These are phyloP conservation scores for Penicillium sp. DNA, from an alignment of 2,329 filamentous ascomycete species.

Conservation along the genomic window DNA sequence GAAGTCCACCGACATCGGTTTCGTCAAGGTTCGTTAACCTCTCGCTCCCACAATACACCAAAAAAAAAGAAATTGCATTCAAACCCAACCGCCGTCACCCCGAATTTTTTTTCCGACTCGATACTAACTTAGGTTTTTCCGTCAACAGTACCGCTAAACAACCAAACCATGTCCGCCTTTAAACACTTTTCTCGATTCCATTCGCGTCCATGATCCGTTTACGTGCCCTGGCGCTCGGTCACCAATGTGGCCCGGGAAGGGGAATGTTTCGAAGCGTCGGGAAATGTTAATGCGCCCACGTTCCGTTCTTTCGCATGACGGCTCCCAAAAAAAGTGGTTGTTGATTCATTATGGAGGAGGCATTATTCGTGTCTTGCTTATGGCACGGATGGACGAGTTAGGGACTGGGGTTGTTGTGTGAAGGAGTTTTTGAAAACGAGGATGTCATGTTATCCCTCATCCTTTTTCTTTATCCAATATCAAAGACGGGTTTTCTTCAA, in stretches of 20 bases:
- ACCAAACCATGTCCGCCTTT: conserved; percentile 23
- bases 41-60: background rate
- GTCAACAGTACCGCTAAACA: conserved; percentile 37
- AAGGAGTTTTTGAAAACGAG: conserved; percentile 31
- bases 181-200: conserved; percentile 26
- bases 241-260: conserved; percentile 20
- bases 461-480: conserved; percentile 32
- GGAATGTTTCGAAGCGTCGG: conserved; percentile 22
- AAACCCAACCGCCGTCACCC: background rate
- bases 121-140: conserved; percentile 1
- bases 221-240: conserved; percentile 30
- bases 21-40: conserved; percentile 60
- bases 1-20: conserved; percentile 67
- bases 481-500: conserved; percentile 32
- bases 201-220: conserved; percentile 35
- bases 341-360: conserved; percentile 19
- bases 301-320: conserved; percentile 20
- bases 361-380: conserved; percentile 18
- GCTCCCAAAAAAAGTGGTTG: conserved; percentile 19
- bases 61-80: background rate
- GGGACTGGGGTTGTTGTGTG: conserved; percentile 33
- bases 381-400: conserved; percentile 24
- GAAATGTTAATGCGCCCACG: conserved; percentile 15
- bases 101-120: background rate
- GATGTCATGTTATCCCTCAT: conserved; percentile 33